These are phyloP conservation scores for Usnea hakonensis DNA, from an alignment of 495 filamentous ascomycete genomes.

Conservation along the genomic window DNA sequence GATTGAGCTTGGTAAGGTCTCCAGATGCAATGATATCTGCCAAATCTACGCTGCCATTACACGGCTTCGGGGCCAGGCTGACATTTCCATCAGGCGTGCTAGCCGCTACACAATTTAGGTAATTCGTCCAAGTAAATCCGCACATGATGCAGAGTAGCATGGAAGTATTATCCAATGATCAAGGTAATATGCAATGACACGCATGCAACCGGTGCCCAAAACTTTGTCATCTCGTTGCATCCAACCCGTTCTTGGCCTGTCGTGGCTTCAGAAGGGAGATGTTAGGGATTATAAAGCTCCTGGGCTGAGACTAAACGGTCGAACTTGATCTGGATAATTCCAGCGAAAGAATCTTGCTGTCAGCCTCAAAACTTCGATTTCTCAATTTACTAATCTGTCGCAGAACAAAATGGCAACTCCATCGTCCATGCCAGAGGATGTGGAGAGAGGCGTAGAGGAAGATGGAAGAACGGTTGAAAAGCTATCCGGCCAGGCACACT, in stretches of 20 bases:
- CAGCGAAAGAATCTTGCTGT: slow-evolving; percentile 53
- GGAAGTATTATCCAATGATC: slow-evolving; percentile 14
- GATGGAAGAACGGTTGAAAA: slow-evolving; percentile 2
- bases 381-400: slow-evolving; percentile 9
- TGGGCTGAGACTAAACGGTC: slow-evolving; percentile 55
- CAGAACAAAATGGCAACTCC: slow-evolving; percentile 18
- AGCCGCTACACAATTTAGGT: slow-evolving; percentile 6
- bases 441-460: slow-evolving; percentile 16
- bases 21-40: background rate
- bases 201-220: slow-evolving; percentile 23
- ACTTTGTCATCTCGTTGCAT: slow-evolving; percentile 1
- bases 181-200: slow-evolving; percentile 19
- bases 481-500: background rate
- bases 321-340: slow-evolving; percentile 57
- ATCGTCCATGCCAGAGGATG: slow-evolving; percentile 13
- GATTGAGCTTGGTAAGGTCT: background rate
- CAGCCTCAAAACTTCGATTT: background rate
- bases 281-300: slow-evolving; percentile 14
- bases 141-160: slow-evolving; percentile 21
- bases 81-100: background rate
- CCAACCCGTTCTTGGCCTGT: slow-evolving; percentile 2
- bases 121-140: slow-evolving; percentile 10
- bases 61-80: background rate
- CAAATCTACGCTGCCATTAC: background rate
- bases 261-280: background rate